Percentiles rank a stretch among this genome's conserved stretches.
Evolutionary conservation across 208 protist species (phyloP).

Genomic region (Leishmania major): DNA sequence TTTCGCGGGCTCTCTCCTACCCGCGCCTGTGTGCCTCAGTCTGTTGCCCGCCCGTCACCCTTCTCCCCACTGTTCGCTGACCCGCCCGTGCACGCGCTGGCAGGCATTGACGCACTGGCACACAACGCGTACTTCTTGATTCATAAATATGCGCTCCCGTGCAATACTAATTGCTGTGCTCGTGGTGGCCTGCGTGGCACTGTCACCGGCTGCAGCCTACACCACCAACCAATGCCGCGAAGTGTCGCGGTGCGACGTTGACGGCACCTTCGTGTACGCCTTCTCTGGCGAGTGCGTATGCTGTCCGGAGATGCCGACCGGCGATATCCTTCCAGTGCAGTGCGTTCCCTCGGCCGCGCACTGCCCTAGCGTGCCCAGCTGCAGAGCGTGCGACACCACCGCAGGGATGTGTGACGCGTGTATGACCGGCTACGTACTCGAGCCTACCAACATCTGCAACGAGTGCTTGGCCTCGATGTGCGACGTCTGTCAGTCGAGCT

Average conservation of each 20-base stretch:
- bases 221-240: neutral
- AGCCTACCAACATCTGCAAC: neutral
- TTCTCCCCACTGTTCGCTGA: neutral
- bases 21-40: neutral
- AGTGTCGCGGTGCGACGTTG: neutral
- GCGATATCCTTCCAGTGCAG: neutral
- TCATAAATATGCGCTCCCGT: neutral
- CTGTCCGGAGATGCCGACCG: neutral
- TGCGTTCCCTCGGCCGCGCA: neutral
- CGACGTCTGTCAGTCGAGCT: neutral
- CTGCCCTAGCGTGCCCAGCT: neutral
- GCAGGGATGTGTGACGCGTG: neutral
- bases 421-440: neutral
- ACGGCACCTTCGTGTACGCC: neutral
- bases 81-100: neutral
- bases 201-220: neutral
- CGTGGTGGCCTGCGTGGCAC: neutral
- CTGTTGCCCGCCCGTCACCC: neutral
- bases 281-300: neutral
- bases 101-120: neutral
- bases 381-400: slow-evolving; percentile 1
- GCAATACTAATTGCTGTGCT: neutral
- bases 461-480: neutral
- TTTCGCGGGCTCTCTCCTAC: neutral
- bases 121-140: neutral